Base-by-base conservation (phyloP, 1,284 basidiomycete genomes). In the Sporisorium sorghi region DNA sequence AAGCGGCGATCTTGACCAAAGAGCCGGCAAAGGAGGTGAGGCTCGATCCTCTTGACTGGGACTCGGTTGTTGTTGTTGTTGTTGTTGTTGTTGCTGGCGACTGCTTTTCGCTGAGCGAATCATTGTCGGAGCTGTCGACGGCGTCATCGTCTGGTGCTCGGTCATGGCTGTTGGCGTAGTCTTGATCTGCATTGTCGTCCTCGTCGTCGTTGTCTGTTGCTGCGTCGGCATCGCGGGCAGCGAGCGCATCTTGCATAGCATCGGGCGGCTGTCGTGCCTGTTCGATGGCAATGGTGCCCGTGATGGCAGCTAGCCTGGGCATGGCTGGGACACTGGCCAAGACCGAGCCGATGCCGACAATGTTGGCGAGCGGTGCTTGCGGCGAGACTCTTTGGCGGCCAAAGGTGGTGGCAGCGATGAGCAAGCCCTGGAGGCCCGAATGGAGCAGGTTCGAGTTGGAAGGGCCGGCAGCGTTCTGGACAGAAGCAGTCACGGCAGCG, bases 271-370 rank as follows among this genome's bases (percentile, higher is more conserved):
- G 85, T 69, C 94, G 88, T 4, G 72, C 93, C 85, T 99, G 96
- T 73, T 94, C 93, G 53, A 99, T 87, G 0, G 93, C 93, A 53
- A 97, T 91, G 72, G 91, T 87, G 5, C 94, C 95, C 78, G 91
- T 89, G 24, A 91, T 86, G 10, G 88, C 86, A 0, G 91, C 90
- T 28, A 98, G 86, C 12, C 85, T 82, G 0, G 94, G 94, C 88
- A 96, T 89, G 5, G 88, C 94, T 5, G 92, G 90, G 12, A 87
- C 87, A 21, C 91, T 91, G 7, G 93, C 93, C 35, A 94, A 85
- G 30, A 94, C 86, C 60, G 93, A 87, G 35, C 93, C 92, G 64
- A 98, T 90, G 10, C 96, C 97, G 28, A 97, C 90, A 17, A 97
- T 78, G 1, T 91, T 90, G 5, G 94, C 91, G 62, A 90, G 60